Evolutionary conservation across 2,329 filamentous ascomycete genomes (phyloP).

Genomic region (Alternaria viburni): DNA sequence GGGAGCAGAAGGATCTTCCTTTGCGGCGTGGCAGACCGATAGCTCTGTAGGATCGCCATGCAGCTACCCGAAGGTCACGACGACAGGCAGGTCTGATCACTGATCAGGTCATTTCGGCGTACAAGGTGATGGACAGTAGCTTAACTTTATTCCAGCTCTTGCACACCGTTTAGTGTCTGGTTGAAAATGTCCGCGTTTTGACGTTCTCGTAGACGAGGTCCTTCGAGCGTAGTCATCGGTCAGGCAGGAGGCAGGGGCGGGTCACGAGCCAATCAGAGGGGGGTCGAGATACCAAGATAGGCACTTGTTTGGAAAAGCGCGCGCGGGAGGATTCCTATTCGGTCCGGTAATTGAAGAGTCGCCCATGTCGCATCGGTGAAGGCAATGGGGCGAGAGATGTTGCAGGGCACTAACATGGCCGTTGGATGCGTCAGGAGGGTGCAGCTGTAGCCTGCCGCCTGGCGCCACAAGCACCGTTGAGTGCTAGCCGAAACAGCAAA

Average conservation of each 20-base stretch:
- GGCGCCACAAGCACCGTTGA: slow-evolving; percentile 14
- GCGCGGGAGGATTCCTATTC: slow-evolving; percentile 9
- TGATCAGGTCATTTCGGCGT: slow-evolving; percentile 1
- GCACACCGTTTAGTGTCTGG: slow-evolving; percentile 6
- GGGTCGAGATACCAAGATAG: slow-evolving; percentile 6
- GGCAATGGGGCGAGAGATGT: slow-evolving; percentile 3
- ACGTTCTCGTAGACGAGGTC: slow-evolving; percentile 7
- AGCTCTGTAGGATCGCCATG: slow-evolving; percentile 7
- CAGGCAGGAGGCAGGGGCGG: neutral
- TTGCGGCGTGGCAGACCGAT: slow-evolving; percentile 1
- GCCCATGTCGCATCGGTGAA: slow-evolving; percentile 9
- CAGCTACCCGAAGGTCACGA: slow-evolving; percentile 6
- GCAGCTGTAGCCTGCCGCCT: slow-evolving; percentile 4
- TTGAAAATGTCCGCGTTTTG: neutral
- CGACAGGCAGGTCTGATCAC: slow-evolving; percentile 3
- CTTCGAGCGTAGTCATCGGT: slow-evolving; percentile 4
- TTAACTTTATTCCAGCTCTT: neutral
- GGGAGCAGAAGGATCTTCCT: neutral
- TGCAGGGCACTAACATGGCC: slow-evolving; percentile 10
- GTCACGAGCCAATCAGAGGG: slow-evolving; percentile 2
- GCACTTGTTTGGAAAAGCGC: neutral
- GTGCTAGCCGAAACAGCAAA: slow-evolving; percentile 11
- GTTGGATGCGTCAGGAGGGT: slow-evolving; percentile 13
- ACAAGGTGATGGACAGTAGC: slow-evolving; percentile 2
- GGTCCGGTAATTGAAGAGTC: slow-evolving; percentile 9